A percentile compares a stretch with the other conserved stretches of the same genome.
phyloP scores from a whole-genome alignment of 768 basidiomycete species.

The Leccinum boreale region DNA sequence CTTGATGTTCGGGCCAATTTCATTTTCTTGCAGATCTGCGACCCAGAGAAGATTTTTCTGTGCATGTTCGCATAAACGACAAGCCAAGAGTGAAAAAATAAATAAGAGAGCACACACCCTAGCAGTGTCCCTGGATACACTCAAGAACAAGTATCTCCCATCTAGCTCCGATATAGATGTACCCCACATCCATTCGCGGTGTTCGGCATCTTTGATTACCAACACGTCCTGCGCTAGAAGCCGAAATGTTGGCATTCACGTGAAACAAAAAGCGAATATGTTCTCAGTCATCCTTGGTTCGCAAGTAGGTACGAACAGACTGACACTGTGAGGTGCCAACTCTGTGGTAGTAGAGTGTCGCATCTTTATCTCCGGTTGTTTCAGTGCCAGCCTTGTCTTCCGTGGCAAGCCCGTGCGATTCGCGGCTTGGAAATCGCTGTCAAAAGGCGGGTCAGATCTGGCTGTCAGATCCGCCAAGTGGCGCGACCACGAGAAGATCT shows the following conservation, averaged over 20 bases:
- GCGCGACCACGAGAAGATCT: background rate
- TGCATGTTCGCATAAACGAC: background rate
- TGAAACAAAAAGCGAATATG: background rate
- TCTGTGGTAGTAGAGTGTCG: conserved; percentile 74
- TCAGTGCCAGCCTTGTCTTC: conserved; percentile 56
- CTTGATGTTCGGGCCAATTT: conserved; percentile 60
- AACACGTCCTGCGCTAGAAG: conserved; percentile 62
- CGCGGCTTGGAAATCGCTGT: conserved; percentile 56
- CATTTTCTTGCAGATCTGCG: conserved; percentile 55
- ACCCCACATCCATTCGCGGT: conserved; percentile 66
- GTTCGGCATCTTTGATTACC: conserved; percentile 57
- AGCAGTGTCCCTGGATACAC: conserved; percentile 57
- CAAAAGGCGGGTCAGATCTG: conserved; percentile 3
- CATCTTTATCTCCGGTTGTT: conserved; percentile 60
- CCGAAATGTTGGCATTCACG: conserved; percentile 3
- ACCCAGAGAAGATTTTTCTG: conserved; percentile 78
- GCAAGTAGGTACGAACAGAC: conserved; percentile 14
- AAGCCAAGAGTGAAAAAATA: background rate
- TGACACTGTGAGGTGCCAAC: conserved; percentile 69
- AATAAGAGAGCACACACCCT: conserved; percentile 39
- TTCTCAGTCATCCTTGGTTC: conserved; percentile 4
- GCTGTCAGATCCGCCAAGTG: background rate
- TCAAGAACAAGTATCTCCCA: conserved; percentile 59
- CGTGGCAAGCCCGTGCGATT: conserved; percentile 41
- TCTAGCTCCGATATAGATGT: conserved; percentile 56